Percentiles rank a stretch among this genome's conserved stretches.
Evolutionary conservation across 306 rosid genomes (phyloP).

Genomic region (Prunus dulcis): DNA sequence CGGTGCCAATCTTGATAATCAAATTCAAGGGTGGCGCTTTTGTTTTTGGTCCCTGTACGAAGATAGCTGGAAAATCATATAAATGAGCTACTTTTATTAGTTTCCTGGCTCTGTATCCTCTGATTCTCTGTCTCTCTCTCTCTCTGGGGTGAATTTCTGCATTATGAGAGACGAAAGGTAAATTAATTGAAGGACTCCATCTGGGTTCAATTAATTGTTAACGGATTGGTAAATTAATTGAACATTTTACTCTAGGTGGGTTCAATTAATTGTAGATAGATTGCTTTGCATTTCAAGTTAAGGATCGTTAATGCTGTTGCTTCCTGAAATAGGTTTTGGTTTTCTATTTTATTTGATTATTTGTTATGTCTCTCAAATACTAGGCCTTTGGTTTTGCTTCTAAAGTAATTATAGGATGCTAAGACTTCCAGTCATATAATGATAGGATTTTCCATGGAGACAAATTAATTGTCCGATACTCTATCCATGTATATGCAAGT

Average conservation of each 20-base stretch:
- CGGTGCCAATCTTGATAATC: slow-evolving; percentile 12
- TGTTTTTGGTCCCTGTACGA: not conserved
- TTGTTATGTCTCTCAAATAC: not conserved
- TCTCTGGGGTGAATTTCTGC: not conserved
- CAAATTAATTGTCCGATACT: not conserved
- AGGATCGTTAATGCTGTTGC: not conserved
- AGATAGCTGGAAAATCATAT: slow-evolving; percentile 6
- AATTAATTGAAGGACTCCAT: slow-evolving; percentile 25
- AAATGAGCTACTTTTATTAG: not conserved
- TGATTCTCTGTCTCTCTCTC: too few species aligned
- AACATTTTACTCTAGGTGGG: slow-evolving; percentile 21
- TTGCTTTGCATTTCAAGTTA: not conserved
- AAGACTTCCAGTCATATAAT: not conserved
- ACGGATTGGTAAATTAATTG: slow-evolving; percentile 22
- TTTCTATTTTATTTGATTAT: not conserved
- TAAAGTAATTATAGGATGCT: not conserved
- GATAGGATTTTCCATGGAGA: not conserved
- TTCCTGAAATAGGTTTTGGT: not conserved
- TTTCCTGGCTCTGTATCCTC: not conserved
- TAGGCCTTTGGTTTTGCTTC: not conserved
- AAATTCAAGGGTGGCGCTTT: not conserved
- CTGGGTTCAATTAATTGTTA: slow-evolving; percentile 6
- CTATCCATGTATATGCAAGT: not conserved
- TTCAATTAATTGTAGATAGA: slow-evolving; percentile 14
- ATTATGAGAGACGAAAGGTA: slow-evolving; percentile 1